phyloP scores from a whole-genome alignment of 768 basidiomycete species.

The Hortiboletus flavorubellus region DNA sequence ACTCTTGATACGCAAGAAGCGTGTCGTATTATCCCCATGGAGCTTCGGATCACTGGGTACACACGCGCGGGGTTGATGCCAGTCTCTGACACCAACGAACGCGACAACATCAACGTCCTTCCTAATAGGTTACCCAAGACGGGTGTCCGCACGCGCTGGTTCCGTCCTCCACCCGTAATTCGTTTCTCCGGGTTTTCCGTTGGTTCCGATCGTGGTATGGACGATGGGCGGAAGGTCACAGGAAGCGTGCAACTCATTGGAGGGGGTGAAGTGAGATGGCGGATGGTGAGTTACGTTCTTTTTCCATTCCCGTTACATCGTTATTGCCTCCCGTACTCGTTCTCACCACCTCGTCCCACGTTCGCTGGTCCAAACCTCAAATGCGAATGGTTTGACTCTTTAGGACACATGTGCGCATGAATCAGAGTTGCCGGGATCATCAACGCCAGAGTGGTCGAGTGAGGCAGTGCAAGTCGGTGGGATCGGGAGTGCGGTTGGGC shows the following conservation, averaged over 20 bases:
- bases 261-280: conserved; percentile 52
- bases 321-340: not conserved
- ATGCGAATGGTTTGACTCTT: not conserved
- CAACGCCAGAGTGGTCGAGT: conserved; percentile 45
- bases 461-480: conserved; percentile 59
- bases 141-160: conserved; percentile 21
- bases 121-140: not conserved
- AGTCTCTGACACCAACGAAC: conserved; percentile 7
- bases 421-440: conserved; percentile 31
- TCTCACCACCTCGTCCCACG: not conserved
- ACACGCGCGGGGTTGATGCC: conserved; percentile 26
- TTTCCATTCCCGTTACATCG: not conserved
- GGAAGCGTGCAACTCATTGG: conserved; percentile 49
- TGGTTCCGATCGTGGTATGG: conserved; percentile 34
- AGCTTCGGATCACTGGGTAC: conserved; percentile 41
- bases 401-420: conserved; percentile 29
- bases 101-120: conserved; percentile 17
- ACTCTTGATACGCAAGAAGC: conserved; percentile 39
- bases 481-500: conserved; percentile 48
- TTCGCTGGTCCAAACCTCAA: not conserved
- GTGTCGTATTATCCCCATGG: conserved; percentile 52
- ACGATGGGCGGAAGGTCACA: conserved; percentile 33
- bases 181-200: conserved; percentile 45
- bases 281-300: conserved; percentile 35
- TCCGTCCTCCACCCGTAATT: conserved; percentile 45